A percentile compares a stretch with the other conserved stretches of the same genome.
Evolutionary conservation across 495 filamentous ascomycete genomes (phyloP).

Genomic region (Eremomyces bilateralis): DNA sequence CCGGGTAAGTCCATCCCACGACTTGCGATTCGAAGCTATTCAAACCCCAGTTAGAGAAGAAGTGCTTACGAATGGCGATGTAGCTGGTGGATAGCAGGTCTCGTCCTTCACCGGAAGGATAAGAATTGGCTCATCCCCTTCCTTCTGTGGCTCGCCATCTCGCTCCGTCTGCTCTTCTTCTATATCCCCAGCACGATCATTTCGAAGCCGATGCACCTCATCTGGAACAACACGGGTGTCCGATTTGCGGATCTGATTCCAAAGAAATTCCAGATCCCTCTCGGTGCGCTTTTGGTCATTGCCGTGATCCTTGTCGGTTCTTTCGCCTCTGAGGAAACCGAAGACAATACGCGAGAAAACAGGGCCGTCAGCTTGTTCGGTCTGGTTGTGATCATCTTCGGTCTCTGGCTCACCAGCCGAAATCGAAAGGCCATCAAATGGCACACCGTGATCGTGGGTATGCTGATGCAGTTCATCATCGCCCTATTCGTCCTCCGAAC

Average conservation of each 20-base stretch:
- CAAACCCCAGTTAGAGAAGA: constrained; percentile 1
- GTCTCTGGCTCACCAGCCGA: constrained; percentile 46
- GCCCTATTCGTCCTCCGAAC: constrained; percentile 73
- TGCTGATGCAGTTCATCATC: constrained; percentile 71
- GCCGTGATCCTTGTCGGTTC: constrained; percentile 52
- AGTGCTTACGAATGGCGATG: neutral
- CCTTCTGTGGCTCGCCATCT: constrained; percentile 55
- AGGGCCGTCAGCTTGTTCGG: constrained; percentile 67
- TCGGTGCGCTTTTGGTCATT: constrained; percentile 35
- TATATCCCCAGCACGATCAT: constrained; percentile 46
- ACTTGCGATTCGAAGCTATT: too few relatives aligned
- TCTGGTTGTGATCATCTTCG: constrained; percentile 43
- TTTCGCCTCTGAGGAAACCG: constrained; percentile 44
- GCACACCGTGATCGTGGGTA: constrained; percentile 77
- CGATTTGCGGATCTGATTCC: constrained; percentile 34
- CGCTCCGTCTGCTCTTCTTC: constrained; percentile 49
- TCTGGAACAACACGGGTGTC: constrained; percentile 43
- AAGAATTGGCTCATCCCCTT: constrained; percentile 71
- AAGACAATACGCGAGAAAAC: constrained; percentile 56
- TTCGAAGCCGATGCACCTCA: constrained; percentile 36
- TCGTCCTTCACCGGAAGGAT: constrained; percentile 50
- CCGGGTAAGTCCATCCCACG: constrained; percentile 27
- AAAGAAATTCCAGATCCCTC: constrained; percentile 33
- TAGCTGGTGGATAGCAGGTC: constrained; percentile 77
- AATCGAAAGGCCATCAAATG: constrained; percentile 51